Evolutionary conservation across 345 rosid species (phyloP), one percentile per base, ranked within the genome.

Genomic region (Bruguiera gymnorhiza): DNA sequence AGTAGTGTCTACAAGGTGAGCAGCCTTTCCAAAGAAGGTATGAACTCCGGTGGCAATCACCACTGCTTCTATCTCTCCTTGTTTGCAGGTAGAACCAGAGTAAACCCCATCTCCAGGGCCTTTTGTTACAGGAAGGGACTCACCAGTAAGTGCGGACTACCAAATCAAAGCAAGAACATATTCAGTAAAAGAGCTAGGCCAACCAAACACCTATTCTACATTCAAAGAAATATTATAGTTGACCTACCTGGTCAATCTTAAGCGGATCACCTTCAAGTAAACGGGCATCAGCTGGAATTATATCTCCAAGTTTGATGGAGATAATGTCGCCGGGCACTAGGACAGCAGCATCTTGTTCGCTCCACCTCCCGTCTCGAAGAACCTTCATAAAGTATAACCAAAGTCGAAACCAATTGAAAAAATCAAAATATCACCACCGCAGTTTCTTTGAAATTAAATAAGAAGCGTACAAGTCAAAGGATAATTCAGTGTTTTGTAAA

Each of bases 11-110:
- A 95, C 98, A 72, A 95, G 96, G 81, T 92, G 98, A 10, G 99
- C 98, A 27, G 99, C 99, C 76, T 92, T 95, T 60, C 99, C 98
- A 59, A 95, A 92, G 86, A 95, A 95, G 30, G 99, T 95, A 76
- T 92, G 99, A 48, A 95, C 99, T 71, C 99, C 97, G 0, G 99
- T 95, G 60, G 93, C 97, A 71, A 95, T 95, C 60, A 95, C 99
- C 66, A 89, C 88, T 2, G 97, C 96, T 81, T 95, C 99, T 32
- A 95, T 83, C 82, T 95, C 99, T 79, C 99, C 97, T 74, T 92
- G 99, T 75, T 95, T 95, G 79, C 97, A 92, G 58, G 97, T 92
- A 51, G 99, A 95, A 73, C 99, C 99, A 0, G 99, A 95, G 80
- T 95, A 95, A 63, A 92, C 83, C 74, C 99, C 97, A 78, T 95